A percentile compares a stretch with the other conserved stretches of the same genome.
Conservation (phyloP, 495 filamentous ascomycete species). For the Ascobolus immersus region DNA sequence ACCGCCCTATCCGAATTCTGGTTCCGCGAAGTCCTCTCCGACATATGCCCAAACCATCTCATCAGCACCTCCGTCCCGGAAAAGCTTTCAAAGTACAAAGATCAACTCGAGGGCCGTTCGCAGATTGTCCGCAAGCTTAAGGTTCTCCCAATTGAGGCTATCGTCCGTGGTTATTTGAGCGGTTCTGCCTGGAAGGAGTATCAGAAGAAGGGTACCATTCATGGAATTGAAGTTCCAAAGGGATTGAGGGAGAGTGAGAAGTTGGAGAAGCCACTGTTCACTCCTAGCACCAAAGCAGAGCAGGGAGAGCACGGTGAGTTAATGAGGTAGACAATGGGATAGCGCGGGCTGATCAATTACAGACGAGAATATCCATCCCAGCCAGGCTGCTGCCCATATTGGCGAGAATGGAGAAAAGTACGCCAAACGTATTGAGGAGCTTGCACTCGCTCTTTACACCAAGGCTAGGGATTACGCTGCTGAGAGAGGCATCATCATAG, state of each 20-base stretch:
- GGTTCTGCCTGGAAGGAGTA: constrained; percentile 73
- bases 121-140: constrained; percentile 63
- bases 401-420: constrained; percentile 41
- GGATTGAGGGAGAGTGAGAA: constrained; percentile 47
- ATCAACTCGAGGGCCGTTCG: constrained; percentile 36
- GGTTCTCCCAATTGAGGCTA: constrained; percentile 72
- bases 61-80: constrained; percentile 40
- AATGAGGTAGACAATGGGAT: neutral
- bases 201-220: constrained; percentile 46
- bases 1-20: constrained; percentile 64
- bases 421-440: constrained; percentile 44
- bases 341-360: neutral
- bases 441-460: constrained; percentile 49
- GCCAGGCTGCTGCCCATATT: constrained; percentile 25
- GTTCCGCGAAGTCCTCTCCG: constrained; percentile 50
- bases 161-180: constrained; percentile 83
- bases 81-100: constrained; percentile 24
- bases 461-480: constrained; percentile 45
- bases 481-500: constrained; percentile 67
- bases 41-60: constrained; percentile 47
- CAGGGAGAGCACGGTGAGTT: constrained; percentile 33
- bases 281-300: constrained; percentile 76
- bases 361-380: constrained; percentile 76
- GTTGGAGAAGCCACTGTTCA: constrained; percentile 52
- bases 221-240: constrained; percentile 41